These are phyloP conservation scores for Lumnitzera littorea DNA, from an alignment of 345 rosid species.

Conservation along the genomic window DNA sequence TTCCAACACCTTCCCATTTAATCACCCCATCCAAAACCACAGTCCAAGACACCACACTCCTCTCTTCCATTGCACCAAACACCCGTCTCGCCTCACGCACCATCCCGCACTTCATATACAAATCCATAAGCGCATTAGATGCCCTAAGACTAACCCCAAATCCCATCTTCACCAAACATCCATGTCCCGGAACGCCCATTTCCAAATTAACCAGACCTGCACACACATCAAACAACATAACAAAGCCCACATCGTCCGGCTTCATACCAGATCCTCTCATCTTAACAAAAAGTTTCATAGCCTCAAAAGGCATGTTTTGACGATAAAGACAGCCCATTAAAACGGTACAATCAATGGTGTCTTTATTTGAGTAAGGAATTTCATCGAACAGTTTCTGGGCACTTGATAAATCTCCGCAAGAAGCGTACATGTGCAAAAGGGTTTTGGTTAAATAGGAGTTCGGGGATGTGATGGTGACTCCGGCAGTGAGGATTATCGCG, in stretches of 20 bases:
- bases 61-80: constrained; percentile 43
- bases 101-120: constrained; percentile 62
- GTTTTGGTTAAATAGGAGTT: constrained; percentile 46
- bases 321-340: constrained; percentile 45
- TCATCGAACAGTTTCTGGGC: constrained; percentile 63
- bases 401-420: constrained; percentile 23
- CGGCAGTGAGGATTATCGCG: constrained; percentile 49
- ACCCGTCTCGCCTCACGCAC: constrained; percentile 32
- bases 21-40: constrained; percentile 50
- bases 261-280: constrained; percentile 31
- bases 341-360: constrained; percentile 66
- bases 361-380: constrained; percentile 56
- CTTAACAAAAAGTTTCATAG: constrained; percentile 33
- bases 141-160: constrained; percentile 28
- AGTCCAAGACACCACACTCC: constrained; percentile 71
- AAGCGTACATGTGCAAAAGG: constrained; percentile 46
- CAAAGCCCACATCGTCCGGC: constrained; percentile 52
- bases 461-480: constrained; percentile 20
- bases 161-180: constrained; percentile 47
- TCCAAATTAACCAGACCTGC: constrained; percentile 33
- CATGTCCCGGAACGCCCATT: constrained; percentile 60
- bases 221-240: constrained; percentile 50
- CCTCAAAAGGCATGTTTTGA: constrained; percentile 14
- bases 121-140: constrained; percentile 59
- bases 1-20: constrained; percentile 55